Evolutionary conservation across 306 rosid species (phyloP).

Genomic region (Citrullus colocynthis): DNA sequence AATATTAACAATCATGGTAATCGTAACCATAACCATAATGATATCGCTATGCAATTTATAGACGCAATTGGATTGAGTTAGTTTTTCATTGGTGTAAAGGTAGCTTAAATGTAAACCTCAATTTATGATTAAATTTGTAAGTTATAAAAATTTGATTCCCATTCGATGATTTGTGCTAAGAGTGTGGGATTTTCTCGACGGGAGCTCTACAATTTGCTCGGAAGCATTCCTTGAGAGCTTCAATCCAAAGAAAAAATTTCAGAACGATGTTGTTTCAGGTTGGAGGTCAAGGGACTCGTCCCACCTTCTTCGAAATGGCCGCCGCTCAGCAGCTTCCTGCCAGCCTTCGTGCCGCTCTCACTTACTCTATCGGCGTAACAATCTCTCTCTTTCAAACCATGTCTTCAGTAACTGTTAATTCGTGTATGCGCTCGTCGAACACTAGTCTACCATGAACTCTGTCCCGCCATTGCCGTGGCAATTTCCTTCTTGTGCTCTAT

Average conservation of each 20-base stretch:
- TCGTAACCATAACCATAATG: no score
- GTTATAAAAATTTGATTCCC: neutral
- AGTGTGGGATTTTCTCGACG: neutral
- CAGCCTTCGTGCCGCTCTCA: constrained; percentile 82
- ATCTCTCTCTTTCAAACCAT: neutral
- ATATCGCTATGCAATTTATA: no score
- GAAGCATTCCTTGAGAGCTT: neutral
- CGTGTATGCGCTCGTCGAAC: neutral
- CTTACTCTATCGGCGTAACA: constrained; percentile 75
- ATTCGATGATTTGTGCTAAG: neutral
- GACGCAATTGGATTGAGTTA: no score
- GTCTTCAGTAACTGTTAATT: neutral
- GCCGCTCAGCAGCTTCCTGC: constrained; percentile 94
- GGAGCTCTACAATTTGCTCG: neutral
- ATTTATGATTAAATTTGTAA: neutral
- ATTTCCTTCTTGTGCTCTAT: neutral
- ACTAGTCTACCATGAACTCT: neutral
- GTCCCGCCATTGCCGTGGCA: neutral
- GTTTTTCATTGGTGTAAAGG: no score
- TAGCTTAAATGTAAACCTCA: no score
- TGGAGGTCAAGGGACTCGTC: constrained; percentile 91
- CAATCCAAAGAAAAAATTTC: neutral
- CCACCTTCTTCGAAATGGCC: constrained; percentile 99
- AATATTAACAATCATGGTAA: no score
- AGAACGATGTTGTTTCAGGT: constrained; percentile 82